A percentile compares a stretch with the other conserved stretches of the same genome.
phyloP scores from a whole-genome alignment of 2,329 filamentous ascomycete species.

The Claviceps spartinae region DNA sequence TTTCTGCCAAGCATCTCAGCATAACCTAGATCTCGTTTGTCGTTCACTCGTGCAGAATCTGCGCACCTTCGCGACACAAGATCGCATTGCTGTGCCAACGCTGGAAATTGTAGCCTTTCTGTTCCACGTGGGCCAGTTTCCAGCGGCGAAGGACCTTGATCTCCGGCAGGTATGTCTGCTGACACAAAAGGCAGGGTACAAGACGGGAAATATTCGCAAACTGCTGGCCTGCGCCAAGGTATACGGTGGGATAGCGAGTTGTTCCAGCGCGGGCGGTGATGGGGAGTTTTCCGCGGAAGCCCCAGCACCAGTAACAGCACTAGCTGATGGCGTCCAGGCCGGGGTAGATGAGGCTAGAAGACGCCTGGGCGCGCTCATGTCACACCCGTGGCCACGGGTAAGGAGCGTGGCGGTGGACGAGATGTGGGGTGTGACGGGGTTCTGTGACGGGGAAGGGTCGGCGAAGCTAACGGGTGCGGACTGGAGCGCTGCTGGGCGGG shows the following conservation, averaged over 20 bases:
- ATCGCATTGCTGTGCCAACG: constrained; percentile 60
- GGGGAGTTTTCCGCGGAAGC: not conserved
- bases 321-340: constrained; percentile 6
- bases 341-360: constrained; percentile 42
- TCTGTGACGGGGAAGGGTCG: constrained; percentile 14
- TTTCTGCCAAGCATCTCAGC: constrained; percentile 31
- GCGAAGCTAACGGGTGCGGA: constrained; percentile 37
- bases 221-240: constrained; percentile 68
- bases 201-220: constrained; percentile 69
- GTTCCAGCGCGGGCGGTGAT: constrained; percentile 22
- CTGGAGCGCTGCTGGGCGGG: constrained; percentile 42
- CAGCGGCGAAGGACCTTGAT: constrained; percentile 24
- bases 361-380: constrained; percentile 59
- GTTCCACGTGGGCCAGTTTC: constrained; percentile 46
- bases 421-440: constrained; percentile 35
- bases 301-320: not conserved
- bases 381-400: constrained; percentile 73
- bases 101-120: constrained; percentile 69
- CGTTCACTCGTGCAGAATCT: constrained; percentile 41
- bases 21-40: constrained; percentile 31
- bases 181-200: constrained; percentile 69
- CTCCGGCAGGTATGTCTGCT: constrained; percentile 50
- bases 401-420: constrained; percentile 46
- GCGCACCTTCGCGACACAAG: constrained; percentile 39
- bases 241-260: constrained; percentile 54